These are phyloP conservation scores for Pontederia paniculata DNA, from an alignment of 176 grass and related monocot species.

Conservation along the genomic window DNA sequence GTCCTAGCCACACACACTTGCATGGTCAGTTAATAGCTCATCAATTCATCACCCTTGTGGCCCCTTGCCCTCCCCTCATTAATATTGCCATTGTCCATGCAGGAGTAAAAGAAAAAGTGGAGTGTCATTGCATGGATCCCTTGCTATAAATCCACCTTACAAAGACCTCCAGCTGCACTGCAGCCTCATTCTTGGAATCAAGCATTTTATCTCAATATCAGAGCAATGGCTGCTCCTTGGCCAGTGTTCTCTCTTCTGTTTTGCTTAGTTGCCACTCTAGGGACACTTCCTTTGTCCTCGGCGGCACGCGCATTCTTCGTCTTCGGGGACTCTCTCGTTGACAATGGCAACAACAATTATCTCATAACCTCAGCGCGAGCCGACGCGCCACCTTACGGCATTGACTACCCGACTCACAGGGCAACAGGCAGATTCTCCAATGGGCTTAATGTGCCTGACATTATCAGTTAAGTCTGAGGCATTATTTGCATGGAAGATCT, in stretches of 20 bases:
- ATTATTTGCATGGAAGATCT: background rate
- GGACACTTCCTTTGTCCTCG: constrained; percentile 10
- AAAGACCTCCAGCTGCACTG: no score
- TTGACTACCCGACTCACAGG: constrained; percentile 59
- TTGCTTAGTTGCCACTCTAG: background rate
- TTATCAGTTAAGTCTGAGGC: constrained; percentile 43
- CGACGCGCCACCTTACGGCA: constrained; percentile 71
- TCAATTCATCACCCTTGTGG: no score
- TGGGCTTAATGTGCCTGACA: constrained; percentile 81
- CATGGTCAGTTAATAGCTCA: no score
- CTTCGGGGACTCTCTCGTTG: constrained; percentile 93
- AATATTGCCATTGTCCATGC: no score
- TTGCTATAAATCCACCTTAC: no score
- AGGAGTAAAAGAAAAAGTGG: no score
- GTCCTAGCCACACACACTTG: no score
- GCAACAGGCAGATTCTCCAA: constrained; percentile 87
- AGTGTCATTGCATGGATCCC: no score
- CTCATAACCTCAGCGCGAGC: constrained; percentile 63
- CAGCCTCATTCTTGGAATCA: no score
- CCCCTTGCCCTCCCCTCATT: no score
- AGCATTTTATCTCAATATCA: background rate
- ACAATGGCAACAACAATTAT: constrained; percentile 98
- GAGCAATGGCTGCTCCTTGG: background rate
- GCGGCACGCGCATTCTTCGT: constrained; percentile 76
- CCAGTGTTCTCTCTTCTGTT: background rate